These are phyloP conservation scores for Acacia confusa DNA, from an alignment of 306 rosid genomes.

Conservation along the genomic window DNA sequence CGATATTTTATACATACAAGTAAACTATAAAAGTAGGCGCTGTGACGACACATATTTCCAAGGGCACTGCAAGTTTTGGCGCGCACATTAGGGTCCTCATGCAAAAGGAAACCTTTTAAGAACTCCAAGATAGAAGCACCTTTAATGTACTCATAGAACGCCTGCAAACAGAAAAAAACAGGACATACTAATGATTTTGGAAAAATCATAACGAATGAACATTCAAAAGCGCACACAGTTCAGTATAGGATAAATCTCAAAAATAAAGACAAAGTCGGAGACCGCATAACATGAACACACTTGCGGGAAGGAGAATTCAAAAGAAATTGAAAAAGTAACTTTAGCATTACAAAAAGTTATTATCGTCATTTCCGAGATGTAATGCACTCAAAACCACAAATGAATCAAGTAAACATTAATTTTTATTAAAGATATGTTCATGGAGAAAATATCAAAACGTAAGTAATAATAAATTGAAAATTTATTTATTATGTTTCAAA, in stretches of 20 bases:
- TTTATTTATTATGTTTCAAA: not conserved
- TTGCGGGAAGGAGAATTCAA: not conserved
- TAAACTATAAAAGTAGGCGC: constrained; percentile 68
- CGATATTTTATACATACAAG: constrained; percentile 52
- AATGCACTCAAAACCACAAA: not conserved
- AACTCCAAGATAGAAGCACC: constrained; percentile 82
- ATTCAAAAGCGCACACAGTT: constrained; percentile 4
- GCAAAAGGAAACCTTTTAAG: constrained; percentile 72
- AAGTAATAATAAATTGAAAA: not conserved
- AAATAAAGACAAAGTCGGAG: not conserved
- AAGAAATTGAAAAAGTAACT: constrained; percentile 12
- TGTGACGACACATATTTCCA: constrained; percentile 98
- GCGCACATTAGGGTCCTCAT: constrained; percentile 88
- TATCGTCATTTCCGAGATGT: not conserved
- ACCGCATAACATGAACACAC: not conserved
- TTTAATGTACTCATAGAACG: constrained; percentile 74
- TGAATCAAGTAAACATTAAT: not conserved
- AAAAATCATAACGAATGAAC: constrained; percentile 3
- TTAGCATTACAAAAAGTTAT: constrained; percentile 12
- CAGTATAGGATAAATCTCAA: not conserved
- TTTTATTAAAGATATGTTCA: not conserved
- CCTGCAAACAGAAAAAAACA: constrained; percentile 51
- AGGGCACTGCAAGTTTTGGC: constrained; percentile 97
- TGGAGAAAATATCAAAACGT: not conserved
- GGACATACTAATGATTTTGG: not conserved